A percentile compares a stretch with the other conserved stretches of the same genome.
These are phyloP conservation scores for Picochlorum sp. DNA, from an alignment of 139 green algal species.

Conservation along the genomic window DNA sequence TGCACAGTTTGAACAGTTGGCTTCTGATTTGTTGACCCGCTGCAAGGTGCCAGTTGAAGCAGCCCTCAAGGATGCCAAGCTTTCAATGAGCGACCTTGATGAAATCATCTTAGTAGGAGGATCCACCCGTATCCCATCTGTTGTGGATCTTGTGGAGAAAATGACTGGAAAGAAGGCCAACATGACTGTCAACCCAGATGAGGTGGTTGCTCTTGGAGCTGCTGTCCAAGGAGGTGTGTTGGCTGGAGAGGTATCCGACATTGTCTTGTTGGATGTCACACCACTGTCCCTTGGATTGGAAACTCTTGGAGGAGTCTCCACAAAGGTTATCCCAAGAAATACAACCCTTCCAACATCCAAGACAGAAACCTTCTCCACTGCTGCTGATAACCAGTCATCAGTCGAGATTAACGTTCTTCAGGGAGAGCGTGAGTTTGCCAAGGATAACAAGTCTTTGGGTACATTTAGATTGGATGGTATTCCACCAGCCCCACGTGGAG, in stretches of 20 bases:
- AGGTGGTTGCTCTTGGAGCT: constrained; percentile 96
- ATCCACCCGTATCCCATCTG: constrained; percentile 94
- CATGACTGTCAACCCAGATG: constrained; percentile 96
- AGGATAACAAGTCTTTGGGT: constrained; percentile 95
- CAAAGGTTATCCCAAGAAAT: constrained; percentile 94
- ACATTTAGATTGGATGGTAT: constrained; percentile 93
- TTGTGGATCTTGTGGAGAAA: constrained; percentile 74
- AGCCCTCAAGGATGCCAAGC: constrained; percentile 89
- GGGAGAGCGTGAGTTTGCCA: constrained; percentile 73
- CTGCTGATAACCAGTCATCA: constrained; percentile 86
- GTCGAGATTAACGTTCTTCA: constrained; percentile 99
- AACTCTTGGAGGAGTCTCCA: constrained; percentile 96
- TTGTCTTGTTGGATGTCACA: constrained; percentile 96
- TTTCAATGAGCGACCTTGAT: constrained; percentile 76
- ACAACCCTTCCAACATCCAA: constrained; percentile 96
- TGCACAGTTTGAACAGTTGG: constrained; percentile 94
- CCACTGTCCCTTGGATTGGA: constrained; percentile 94
- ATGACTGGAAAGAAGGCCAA: constrained; percentile 92
- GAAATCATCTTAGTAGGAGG: constrained; percentile 95
- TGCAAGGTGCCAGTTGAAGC: constrained; percentile 83
- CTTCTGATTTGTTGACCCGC: constrained; percentile 85
- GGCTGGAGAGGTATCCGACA: constrained; percentile 69
- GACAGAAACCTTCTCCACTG: constrained; percentile 93
- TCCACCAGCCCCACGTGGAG: constrained; percentile 84
- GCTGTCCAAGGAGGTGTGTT: constrained; percentile 89